Percentiles rank a stretch among this genome's conserved stretches.
phyloP scores from a whole-genome alignment of 768 basidiomycete genomes.

The Calvatia gigantea region DNA sequence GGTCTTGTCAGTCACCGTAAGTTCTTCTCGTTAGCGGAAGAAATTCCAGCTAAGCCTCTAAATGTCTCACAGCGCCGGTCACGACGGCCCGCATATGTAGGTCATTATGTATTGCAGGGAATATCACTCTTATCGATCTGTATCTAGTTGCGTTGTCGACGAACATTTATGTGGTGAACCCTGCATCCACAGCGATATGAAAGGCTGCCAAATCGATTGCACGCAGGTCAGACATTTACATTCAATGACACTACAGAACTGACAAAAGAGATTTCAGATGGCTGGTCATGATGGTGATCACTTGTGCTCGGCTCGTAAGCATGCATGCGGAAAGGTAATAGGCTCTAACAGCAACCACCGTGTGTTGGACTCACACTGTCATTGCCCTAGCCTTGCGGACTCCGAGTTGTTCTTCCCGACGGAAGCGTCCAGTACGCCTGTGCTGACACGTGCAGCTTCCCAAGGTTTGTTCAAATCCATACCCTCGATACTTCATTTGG shows the following conservation, averaged over 20 bases:
- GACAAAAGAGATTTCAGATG: conserved; percentile 30
- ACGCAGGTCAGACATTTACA: conserved; percentile 36
- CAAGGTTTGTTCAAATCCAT: conserved; percentile 29
- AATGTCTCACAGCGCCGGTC: conserved; percentile 49
- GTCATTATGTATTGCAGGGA: conserved; percentile 13
- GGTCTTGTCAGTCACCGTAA: conserved; percentile 46
- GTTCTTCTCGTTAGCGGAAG: neutral
- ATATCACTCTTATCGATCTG: neutral
- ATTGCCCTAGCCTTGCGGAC: conserved; percentile 37
- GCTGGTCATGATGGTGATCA: conserved; percentile 48
- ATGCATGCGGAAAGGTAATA: conserved; percentile 54
- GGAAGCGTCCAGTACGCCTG: conserved; percentile 34
- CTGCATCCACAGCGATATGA: conserved; percentile 41
- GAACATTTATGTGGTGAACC: conserved; percentile 51
- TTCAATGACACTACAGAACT: neutral
- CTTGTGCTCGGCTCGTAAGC: conserved; percentile 47
- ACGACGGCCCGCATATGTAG: conserved; percentile 53
- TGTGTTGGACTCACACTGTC: too few species aligned
- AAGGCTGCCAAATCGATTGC: conserved; percentile 51
- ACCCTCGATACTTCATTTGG: too few species aligned
- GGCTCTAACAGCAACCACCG: too few species aligned
- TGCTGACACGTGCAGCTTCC: conserved; percentile 34
- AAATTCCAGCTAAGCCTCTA: neutral
- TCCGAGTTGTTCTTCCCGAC: conserved; percentile 21
- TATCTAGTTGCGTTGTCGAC: conserved; percentile 46